phyloP scores from a whole-genome alignment of 176 grass and related monocot species.

The Microstegium vimineum region DNA sequence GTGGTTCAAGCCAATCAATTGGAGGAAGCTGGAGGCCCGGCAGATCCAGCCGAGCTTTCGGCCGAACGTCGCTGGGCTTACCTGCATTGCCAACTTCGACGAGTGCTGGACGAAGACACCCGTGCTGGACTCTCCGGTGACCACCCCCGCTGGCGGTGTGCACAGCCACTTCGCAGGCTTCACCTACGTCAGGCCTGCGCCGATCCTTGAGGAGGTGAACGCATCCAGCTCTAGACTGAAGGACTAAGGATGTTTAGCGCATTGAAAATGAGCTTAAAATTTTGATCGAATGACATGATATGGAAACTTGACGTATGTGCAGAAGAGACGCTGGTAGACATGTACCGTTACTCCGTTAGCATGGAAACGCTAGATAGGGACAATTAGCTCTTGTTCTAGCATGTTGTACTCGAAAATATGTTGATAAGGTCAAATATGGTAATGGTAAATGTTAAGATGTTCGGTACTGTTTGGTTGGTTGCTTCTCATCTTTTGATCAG shows the following conservation, averaged over 20 bases:
- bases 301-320: background rate
- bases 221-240: conserved; percentile 31
- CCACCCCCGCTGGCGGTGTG: conserved; percentile 47
- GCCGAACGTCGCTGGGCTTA: conserved; percentile 54
- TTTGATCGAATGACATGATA: conserved; percentile 27
- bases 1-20: conserved; percentile 91
- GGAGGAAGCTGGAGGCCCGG: conserved; percentile 74
- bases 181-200: conserved; percentile 65
- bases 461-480: background rate
- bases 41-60: conserved; percentile 87
- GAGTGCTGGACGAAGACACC: conserved; percentile 76
- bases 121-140: conserved; percentile 69
- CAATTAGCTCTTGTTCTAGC: background rate
- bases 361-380: background rate
- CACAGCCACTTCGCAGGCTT: conserved; percentile 65
- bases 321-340: background rate
- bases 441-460: background rate
- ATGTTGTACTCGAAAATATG: background rate
- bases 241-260: background rate
- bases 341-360: background rate
- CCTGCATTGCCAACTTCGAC: conserved; percentile 84
- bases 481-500: background rate
- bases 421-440: background rate
- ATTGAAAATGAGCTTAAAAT: background rate
- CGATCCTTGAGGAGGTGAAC: conserved; percentile 49